A percentile compares a stretch with the other conserved stretches of the same genome.
phyloP scores from a whole-genome alignment of 75 land plant genomes.

The Cryptomeria japonica region DNA sequence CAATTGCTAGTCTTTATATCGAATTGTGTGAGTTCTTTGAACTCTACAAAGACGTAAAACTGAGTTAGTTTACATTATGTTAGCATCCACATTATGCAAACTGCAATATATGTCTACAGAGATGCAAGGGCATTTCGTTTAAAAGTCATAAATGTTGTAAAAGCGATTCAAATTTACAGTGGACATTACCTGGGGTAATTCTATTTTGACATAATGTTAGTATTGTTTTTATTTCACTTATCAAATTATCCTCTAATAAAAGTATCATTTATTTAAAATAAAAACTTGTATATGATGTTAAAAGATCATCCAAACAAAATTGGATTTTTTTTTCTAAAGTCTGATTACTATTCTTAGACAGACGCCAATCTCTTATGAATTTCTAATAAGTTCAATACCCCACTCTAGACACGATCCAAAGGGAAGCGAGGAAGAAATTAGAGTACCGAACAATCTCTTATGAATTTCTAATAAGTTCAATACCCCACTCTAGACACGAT shows the following conservation, averaged over 20 bases:
- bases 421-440: no score
- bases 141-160: neutral
- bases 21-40: neutral
- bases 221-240: no score
- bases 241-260: no score
- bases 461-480: neutral
- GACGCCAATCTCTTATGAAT: no score
- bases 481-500: neutral
- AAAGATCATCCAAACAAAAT: neutral
- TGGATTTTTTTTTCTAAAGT: no score
- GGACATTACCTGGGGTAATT: neutral
- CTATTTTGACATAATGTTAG: neutral
- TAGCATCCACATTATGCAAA: neutral
- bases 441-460: no score
- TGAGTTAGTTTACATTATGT: neutral
- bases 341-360: no score
- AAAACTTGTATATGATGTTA: neutral
- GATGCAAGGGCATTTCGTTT: neutral
- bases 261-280: no score
- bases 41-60: neutral
- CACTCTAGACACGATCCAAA: neutral
- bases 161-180: neutral
- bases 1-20: neutral
- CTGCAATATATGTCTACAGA: neutral
- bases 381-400: neutral